Percentiles rank a stretch among this genome's conserved stretches.
These are phyloP conservation scores for Sechiopsis laciniata DNA, from an alignment of 306 rosid genomes.

Conservation along the genomic window DNA sequence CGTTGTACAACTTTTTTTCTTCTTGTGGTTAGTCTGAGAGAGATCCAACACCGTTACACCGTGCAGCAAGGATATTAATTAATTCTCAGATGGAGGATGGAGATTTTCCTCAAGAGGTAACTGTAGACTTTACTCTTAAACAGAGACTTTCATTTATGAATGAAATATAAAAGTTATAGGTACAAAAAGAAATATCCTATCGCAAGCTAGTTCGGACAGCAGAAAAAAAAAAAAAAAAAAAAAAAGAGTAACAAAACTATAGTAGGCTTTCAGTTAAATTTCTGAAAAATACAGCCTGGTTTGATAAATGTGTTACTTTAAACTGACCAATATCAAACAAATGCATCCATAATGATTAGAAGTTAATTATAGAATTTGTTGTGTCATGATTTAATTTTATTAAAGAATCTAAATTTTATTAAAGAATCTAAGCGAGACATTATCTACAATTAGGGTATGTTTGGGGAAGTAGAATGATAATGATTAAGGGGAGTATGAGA, in stretches of 20 bases:
- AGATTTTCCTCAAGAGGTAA: slow-evolving; percentile 36
- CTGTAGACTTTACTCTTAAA: too few species aligned
- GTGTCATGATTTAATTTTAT: background rate
- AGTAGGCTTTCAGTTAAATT: background rate
- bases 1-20: background rate
- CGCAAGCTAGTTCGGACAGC: too few species aligned
- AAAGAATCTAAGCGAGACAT: background rate
- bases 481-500: too few species aligned
- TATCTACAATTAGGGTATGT: background rate
- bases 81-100: slow-evolving; percentile 33
- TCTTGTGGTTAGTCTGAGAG: slow-evolving; percentile 24
- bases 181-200: too few species aligned
- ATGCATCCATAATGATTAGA: background rate
- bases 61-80: slow-evolving; percentile 27
- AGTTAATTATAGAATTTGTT: slow-evolving; percentile 10
- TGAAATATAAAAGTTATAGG: too few species aligned
- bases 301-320: background rate
- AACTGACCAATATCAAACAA: background rate
- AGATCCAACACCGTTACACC: slow-evolving; percentile 34
- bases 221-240: too few species aligned
- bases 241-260: too few species aligned
- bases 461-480: too few species aligned
- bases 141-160: too few species aligned
- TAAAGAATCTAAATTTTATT: background rate
- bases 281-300: background rate